phyloP scores from a whole-genome alignment of 306 rosid species.

The Cucumis melo region DNA sequence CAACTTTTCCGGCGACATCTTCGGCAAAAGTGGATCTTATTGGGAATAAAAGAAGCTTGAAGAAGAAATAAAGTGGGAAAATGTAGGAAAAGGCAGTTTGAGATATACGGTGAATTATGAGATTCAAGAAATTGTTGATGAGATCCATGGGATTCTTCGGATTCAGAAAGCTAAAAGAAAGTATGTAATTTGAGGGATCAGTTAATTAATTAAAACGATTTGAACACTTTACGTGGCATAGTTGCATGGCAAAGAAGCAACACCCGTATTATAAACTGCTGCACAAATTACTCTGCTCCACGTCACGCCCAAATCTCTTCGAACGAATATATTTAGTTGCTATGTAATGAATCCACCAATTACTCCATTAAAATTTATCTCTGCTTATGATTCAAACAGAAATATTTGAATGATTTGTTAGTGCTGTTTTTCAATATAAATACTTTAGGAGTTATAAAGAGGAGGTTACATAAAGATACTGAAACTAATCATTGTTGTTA shows the following conservation, averaged over 20 bases:
- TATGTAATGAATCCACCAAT: too few relatives aligned
- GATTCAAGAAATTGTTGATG: slow-evolving; percentile 16
- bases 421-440: too few relatives aligned
- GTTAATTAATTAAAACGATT: not conserved
- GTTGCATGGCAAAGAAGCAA: not conserved
- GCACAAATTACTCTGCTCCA: not conserved
- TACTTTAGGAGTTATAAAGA: too few relatives aligned
- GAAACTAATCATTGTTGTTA: too few relatives aligned
- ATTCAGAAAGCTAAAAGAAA: not conserved
- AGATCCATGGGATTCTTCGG: slow-evolving; percentile 14
- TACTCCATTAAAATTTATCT: too few relatives aligned
- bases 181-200: not conserved
- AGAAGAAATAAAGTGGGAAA: slow-evolving; percentile 17
- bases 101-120: slow-evolving; percentile 16
- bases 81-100: slow-evolving; percentile 6
- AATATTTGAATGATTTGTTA: too few relatives aligned
- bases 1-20: slow-evolving; percentile 46
- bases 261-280: not conserved
- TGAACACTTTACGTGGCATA: not conserved
- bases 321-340: too few relatives aligned
- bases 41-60: slow-evolving; percentile 13
- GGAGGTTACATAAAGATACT: too few relatives aligned
- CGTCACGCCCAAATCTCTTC: not conserved
- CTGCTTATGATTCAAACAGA: too few relatives aligned
- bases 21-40: slow-evolving; percentile 8